Conservation (phyloP, 345 rosid species). For the Noccaea bulbosa region DNA sequence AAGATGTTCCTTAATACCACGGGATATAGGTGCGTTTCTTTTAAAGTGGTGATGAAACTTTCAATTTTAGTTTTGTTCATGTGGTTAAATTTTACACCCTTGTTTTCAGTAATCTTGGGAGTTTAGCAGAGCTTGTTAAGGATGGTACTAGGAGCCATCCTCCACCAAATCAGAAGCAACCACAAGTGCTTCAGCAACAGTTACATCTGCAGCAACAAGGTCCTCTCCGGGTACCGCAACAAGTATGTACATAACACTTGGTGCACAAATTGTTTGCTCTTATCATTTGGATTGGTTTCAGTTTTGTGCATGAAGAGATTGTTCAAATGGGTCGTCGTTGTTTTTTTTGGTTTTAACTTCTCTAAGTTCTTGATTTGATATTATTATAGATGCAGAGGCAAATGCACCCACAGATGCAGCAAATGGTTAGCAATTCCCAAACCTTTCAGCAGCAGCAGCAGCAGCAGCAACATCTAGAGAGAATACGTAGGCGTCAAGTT, state of each 20-base stretch:
- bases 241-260: slow-evolving; percentile 51
- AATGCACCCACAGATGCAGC: slow-evolving; percentile 80
- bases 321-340: not conserved
- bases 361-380: slow-evolving; percentile 19
- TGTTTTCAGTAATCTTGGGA: slow-evolving; percentile 59
- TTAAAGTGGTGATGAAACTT: slow-evolving; percentile 47
- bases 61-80: slow-evolving; percentile 17
- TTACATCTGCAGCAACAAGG: slow-evolving; percentile 72
- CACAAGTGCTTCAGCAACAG: slow-evolving; percentile 68
- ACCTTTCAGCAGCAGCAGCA: slow-evolving; percentile 65
- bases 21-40: slow-evolving; percentile 76
- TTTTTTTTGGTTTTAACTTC: not conserved
- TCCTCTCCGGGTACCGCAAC: slow-evolving; percentile 66
- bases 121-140: slow-evolving; percentile 78
- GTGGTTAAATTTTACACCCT: slow-evolving; percentile 21
- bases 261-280: slow-evolving; percentile 11
- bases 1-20: slow-evolving; percentile 84
- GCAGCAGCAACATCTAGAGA: slow-evolving; percentile 68
- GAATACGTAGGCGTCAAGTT: slow-evolving; percentile 63
- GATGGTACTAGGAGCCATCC: slow-evolving; percentile 57
- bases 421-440: slow-evolving; percentile 57
- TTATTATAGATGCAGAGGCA: slow-evolving; percentile 66
- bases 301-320: not conserved
- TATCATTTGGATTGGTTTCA: not conserved
- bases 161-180: slow-evolving; percentile 67